Percentiles rank a stretch among this genome's conserved stretches.
Evolutionary conservation across 2,329 filamentous ascomycete species (phyloP).

Genomic region (Ophiocordyceps sinensis): DNA sequence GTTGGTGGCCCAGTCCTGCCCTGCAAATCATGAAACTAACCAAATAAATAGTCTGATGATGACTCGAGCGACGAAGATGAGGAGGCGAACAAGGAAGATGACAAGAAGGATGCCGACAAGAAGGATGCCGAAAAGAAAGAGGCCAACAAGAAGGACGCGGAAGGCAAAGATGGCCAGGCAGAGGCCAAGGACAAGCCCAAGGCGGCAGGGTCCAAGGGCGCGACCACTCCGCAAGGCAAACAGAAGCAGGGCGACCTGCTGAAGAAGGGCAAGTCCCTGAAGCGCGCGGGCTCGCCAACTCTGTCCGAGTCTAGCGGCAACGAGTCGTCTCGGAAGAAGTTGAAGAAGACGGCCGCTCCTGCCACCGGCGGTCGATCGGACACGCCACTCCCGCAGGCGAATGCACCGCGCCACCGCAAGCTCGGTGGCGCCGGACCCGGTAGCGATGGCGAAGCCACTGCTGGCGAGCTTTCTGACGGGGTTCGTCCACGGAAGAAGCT

Average conservation of each 20-base stretch:
- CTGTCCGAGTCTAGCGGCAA: conserved; percentile 85
- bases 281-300: conserved; percentile 75
- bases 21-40: conserved; percentile 6
- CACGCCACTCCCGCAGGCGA: conserved; percentile 34
- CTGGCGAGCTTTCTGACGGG: conserved; percentile 50
- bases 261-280: conserved; percentile 51
- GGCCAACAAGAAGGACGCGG: conserved; percentile 47
- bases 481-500: conserved; percentile 37
- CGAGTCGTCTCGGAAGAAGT: conserved; percentile 68
- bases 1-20: conserved; percentile 9
- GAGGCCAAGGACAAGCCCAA: conserved; percentile 33
- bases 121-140: conserved; percentile 41
- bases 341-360: conserved; percentile 45
- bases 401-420: conserved; percentile 25
- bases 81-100: conserved; percentile 35
- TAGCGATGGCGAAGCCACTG: conserved; percentile 61
- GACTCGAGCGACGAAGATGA: conserved; percentile 22
- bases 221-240: conserved; percentile 38
- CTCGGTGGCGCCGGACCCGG: conserved; percentile 39
- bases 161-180: conserved; percentile 40
- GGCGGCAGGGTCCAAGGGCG: conserved; percentile 53
- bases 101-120: conserved; percentile 50
- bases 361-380: conserved; percentile 38
- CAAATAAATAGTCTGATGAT: conserved; percentile 29
- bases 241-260: conserved; percentile 20